Base-by-base conservation (phyloP, 176 grass and related monocot species). In the Pontederia paniculata region DNA sequence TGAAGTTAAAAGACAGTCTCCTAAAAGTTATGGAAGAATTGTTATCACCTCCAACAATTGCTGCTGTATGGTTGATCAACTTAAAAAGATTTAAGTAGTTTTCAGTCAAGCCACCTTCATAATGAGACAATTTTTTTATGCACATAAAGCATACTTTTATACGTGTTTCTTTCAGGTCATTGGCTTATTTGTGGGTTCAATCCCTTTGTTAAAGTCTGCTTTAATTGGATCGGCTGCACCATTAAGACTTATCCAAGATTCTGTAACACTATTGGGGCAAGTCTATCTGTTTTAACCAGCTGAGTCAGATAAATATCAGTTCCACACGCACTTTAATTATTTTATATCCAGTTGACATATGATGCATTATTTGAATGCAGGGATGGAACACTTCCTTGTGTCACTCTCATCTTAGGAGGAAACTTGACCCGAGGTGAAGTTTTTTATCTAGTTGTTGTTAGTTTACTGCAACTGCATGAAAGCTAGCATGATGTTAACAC, bases 361-460 rank as follows among this genome's bases (percentile, higher is more conserved):
- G 28, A 14, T 5, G 51, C 42, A 20, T 28, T 13, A 50, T 7
- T 18, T 1, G 5, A 57, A 65, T 77, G 56, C 86, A 97, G 93
- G 4, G 21, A 84, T 45, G 93, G 83, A 19, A 84, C 86, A 2
- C 77, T 97, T 52, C 93, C 93, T 62, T 86, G 86, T 61, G 79
- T 90, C 70, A 90, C 80, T 54, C 83, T 97, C 9, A 97, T 97
- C 70, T 68, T 97, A 10, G 91, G 86, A 16, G 91, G 91, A 59
- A 97, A 97, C 72, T 61, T 97, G 21, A 87, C 82, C 10, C 79
- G 74, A 77, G 85, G 88, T 93, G 2, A 13, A n/a, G n/a, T n/a
- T n/a, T n/a, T n/a, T n/a, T n/a, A n/a, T n/a, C n/a, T n/a, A n/a
- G n/a, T n/a, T n/a, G n/a, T n/a, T n/a, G n/a, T n/a, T n/a, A n/a